Base-by-base conservation (phyloP, 164 flowering plant genomes). In the Nelumbo lutea region DNA sequence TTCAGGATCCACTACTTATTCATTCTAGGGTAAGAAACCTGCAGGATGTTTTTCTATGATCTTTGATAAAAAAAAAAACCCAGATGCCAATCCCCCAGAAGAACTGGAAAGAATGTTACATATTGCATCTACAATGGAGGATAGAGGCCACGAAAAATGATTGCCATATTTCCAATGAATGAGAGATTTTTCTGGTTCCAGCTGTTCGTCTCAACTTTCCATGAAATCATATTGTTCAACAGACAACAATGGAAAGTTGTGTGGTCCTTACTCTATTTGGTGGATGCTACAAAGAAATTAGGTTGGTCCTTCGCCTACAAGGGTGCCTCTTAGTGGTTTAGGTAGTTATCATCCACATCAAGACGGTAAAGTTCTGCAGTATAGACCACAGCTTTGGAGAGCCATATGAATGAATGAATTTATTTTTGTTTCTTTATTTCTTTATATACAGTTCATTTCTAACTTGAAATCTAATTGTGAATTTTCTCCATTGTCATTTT, bases 301-400 rank as follows among this genome's bases (percentile, higher is more conserved):
- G 15, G 65, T 62, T 76, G 80, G 84, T 74, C 84, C 82, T 80
- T 77, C 61, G 44, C 75, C 79, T 79, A 79, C 52, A 53, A 52
- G n/a, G 38, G n/a, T 48, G 52, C 60, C 13, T 41, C 44, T 48
- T 55, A 59, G 41, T 43, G 38, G 61, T 45, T 27, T 9, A 11
- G 2, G 56, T 57, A 15, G 9, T 27, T 63, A 47, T 55, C 27
- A 27, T 42, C 51, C 62, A 41, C 45, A 60, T 38, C 42, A 47
- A 43, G 42, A 15, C 47, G 53, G 62, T 27, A 63, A 47, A 51
- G 66, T 59, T 59, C 47, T 8, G 51, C 55, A 59, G 42, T 69
- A 42, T 51, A 68, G 68, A 73, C 76, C 78, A 70, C 73, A 70
- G 72, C 74, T 61, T 75, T 70, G 65, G 66, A 27, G 53, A 69